Evolutionary conservation across 2,329 filamentous ascomycete genomes (phyloP).

Genomic region (Penicillium sp.): DNA sequence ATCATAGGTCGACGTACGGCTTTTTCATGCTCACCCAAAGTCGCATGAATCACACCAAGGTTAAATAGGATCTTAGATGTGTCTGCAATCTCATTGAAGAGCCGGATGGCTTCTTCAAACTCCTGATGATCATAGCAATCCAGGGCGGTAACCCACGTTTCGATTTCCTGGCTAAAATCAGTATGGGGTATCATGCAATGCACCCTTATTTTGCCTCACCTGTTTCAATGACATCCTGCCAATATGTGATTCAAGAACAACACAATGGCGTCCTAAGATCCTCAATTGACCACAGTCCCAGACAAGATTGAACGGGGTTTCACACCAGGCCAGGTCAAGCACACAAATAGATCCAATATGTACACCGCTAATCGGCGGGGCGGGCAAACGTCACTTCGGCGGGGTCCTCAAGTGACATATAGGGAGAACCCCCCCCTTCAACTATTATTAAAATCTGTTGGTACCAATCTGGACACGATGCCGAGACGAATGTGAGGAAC

Average conservation of each 20-base stretch:
- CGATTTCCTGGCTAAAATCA: constrained; percentile 74
- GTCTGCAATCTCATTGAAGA: constrained; percentile 85
- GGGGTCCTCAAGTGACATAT: constrained; percentile 2
- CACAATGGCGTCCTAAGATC: neutral
- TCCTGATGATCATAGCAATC: constrained; percentile 95
- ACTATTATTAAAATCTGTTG: constrained; percentile 14
- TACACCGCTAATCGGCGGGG: constrained; percentile 11
- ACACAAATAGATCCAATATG: constrained; percentile 8
- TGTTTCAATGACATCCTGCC: constrained; percentile 62
- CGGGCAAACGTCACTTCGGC: constrained; percentile 7
- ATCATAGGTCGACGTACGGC: constrained; percentile 59
- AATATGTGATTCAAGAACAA: neutral
- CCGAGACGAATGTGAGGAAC: constrained; percentile 1
- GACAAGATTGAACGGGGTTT: constrained; percentile 1
- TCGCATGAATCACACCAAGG: constrained; percentile 95
- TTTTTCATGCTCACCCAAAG: constrained; percentile 91
- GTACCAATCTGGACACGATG: constrained; percentile 1
- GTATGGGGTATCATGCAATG: neutral
- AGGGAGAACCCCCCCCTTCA: constrained; percentile 1
- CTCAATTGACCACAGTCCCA: neutral
- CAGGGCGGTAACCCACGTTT: constrained; percentile 94
- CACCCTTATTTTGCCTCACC: constrained; percentile 37
- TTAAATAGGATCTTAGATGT: constrained; percentile 99
- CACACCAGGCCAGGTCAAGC: constrained; percentile 1
- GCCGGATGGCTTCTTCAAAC: constrained; percentile 82